Evolutionary conservation across 139 green algal genomes (phyloP), one percentile per base, ranked within the genome.

Genomic region (Volvox africanus): DNA sequence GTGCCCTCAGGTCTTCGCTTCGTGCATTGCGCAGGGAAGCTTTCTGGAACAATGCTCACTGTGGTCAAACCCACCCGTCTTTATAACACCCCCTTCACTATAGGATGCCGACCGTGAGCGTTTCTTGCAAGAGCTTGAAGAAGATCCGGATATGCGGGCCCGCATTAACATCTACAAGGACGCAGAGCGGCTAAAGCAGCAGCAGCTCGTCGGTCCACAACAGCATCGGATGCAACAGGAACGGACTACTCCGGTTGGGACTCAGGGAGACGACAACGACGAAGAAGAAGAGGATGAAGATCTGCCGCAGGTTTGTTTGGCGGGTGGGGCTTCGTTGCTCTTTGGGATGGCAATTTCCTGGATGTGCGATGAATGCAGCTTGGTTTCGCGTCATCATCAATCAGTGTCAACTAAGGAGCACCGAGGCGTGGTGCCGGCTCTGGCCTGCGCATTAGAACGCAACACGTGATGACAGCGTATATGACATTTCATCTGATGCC

Each of bases 121-220:
- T 44, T 99, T 99, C 93, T 79, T 99, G 91, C 91, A 96, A 89
- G 94, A 96, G 88, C 90, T 96, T 36, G 94, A 96, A 78, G 94
- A 96, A 82, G 94, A 96, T 68, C 44, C 93, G 71, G 93, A 95
- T 37, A 93, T 96, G 89, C 88, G 92, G 5, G 36, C 62, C 11
- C 88, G 90, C 32, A 87, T 94, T 68, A 94, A 94, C 75, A 62
- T 96, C 68, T 95, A 93, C 90, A 93, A 93, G 80, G 88, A 92
- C 77, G 32, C 86, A 9, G 84, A 94, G 61, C 44, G 77, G 33
- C 33, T 93, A 11, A 84, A 50, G 50, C 71, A 20, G 81, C 80
- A 37, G 92, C 83, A 87, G 61, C 44, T 33, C 82, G 61, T 55
- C 9, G 44, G 44, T 55, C 44, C 20, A 36, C 80, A 75, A 91